Conservation (phyloP, 768 basidiomycete species). For the Hygrocybe coccinea region DNA sequence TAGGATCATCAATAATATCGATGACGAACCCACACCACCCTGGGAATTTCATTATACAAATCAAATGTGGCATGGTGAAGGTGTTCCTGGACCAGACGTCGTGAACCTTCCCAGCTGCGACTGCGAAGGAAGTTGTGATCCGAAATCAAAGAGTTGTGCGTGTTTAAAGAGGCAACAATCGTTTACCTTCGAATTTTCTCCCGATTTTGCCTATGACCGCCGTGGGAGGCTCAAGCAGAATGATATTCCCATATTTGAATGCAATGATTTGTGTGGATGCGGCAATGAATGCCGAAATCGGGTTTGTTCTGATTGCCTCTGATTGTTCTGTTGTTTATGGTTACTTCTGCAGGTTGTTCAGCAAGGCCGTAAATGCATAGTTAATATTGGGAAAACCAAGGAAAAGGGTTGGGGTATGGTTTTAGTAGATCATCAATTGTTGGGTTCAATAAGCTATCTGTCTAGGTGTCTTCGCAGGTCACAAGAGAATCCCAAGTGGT, state of each 20-base stretch:
- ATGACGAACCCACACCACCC: slow-evolving; percentile 62
- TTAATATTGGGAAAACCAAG: slow-evolving; percentile 65
- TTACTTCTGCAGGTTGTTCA: slow-evolving; percentile 64
- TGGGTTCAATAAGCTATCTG: slow-evolving; percentile 5
- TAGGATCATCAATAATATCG: slow-evolving; percentile 61
- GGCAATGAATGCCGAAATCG: slow-evolving; percentile 77
- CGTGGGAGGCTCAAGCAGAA: slow-evolving; percentile 47
- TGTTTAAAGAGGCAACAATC: slow-evolving; percentile 58
- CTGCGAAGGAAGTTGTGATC: slow-evolving; percentile 63
- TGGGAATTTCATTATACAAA: slow-evolving; percentile 91
- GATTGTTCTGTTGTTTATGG: slow-evolving; percentile 1
- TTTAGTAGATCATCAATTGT: background rate
- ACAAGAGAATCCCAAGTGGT: slow-evolving; percentile 59
- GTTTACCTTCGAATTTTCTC: slow-evolving; percentile 29
- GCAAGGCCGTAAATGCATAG: slow-evolving; percentile 58
- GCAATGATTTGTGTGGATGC: slow-evolving; percentile 77
- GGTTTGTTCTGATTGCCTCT: slow-evolving; percentile 38
- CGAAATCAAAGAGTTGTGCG: slow-evolving; percentile 64
- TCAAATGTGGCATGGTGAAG: slow-evolving; percentile 66
- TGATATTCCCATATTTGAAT: slow-evolving; percentile 75
- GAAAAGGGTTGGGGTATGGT: slow-evolving; percentile 82
- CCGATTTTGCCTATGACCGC: slow-evolving; percentile 67
- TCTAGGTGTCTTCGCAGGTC: slow-evolving; percentile 66
- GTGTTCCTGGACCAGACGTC: slow-evolving; percentile 62
- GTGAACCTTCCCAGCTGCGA: slow-evolving; percentile 59